Percentiles rank a stretch among this genome's conserved stretches.
phyloP scores from a whole-genome alignment of 441 rosid genomes.

The Syzygium malaccense region DNA sequence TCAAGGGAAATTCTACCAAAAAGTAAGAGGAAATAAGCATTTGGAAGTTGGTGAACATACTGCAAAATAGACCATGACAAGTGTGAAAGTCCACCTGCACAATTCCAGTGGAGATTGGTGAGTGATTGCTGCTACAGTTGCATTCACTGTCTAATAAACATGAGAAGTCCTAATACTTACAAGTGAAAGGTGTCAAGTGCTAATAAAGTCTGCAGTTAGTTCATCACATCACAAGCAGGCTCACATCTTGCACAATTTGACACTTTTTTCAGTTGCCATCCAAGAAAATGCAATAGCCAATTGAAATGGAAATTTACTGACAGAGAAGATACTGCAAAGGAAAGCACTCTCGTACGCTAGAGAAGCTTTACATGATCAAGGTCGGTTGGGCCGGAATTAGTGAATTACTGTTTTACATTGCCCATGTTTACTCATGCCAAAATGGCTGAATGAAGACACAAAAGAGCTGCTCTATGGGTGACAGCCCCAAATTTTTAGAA shows the following conservation, averaged over 20 bases:
- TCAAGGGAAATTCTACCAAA: not conserved
- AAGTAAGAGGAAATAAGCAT: not conserved
- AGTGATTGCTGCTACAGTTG: not conserved
- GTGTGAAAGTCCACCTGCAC: conserved; percentile 4
- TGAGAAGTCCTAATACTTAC: not conserved
- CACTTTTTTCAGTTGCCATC: not conserved
- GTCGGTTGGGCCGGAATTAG: not conserved
- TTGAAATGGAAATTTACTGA: not conserved
- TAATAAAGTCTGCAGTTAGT: not conserved
- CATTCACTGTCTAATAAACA: not conserved
- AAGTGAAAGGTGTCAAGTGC: not conserved
- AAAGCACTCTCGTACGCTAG: not conserved
- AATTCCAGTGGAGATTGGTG: not conserved
- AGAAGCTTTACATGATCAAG: not conserved
- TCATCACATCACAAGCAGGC: not conserved
- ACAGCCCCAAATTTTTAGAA: not conserved
- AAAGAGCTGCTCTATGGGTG: not conserved
- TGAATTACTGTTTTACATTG: not conserved
- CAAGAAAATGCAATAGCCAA: not conserved
- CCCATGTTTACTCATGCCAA: not conserved
- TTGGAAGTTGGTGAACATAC: not conserved
- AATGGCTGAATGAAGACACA: not conserved
- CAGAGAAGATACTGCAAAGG: not conserved
- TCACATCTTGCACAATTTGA: not conserved
- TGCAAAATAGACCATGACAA: conserved; percentile 4